These are phyloP conservation scores for Rhizopus sp. DNA, from an alignment of 371 early-diverging fungal species.

Conservation along the genomic window DNA sequence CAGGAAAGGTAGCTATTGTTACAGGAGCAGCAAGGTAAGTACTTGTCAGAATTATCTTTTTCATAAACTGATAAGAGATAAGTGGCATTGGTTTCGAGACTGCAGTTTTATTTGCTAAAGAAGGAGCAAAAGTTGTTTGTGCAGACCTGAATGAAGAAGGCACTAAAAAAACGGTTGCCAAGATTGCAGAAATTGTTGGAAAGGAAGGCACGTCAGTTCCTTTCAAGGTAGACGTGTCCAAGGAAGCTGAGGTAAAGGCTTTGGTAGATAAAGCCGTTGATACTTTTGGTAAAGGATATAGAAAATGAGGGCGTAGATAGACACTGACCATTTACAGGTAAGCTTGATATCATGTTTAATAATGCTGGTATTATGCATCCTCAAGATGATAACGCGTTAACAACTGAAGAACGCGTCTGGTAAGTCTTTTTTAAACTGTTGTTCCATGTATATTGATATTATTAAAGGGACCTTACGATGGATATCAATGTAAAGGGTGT, in stretches of 20 bases:
- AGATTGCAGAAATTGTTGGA: conserved; percentile 45
- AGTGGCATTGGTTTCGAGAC: conserved; percentile 88
- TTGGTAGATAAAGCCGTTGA: conserved; percentile 71
- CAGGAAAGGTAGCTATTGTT: conserved; percentile 80
- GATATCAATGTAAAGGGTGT: conserved; percentile 91
- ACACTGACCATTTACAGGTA: conserved; percentile 39
- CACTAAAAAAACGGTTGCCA: conserved; percentile 48
- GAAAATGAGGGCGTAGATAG: neutral
- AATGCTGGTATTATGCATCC: conserved; percentile 94
- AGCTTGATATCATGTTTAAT: conserved; percentile 83
- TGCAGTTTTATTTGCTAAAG: conserved; percentile 74
- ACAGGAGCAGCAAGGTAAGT: conserved; percentile 82
- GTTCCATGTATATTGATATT: conserved; percentile 3
- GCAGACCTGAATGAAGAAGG: conserved; percentile 76
- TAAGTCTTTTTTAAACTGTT: conserved; percentile 24
- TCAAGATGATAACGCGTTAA: conserved; percentile 79
- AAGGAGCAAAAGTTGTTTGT: conserved; percentile 82
- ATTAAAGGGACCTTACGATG: conserved; percentile 68
- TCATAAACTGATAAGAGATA: neutral
- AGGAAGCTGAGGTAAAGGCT: conserved; percentile 72
- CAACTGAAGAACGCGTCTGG: conserved; percentile 80
- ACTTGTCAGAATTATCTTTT: neutral
- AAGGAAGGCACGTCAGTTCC: conserved; percentile 40
- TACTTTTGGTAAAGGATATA: conserved; percentile 57
- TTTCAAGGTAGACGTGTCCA: conserved; percentile 69